Evolutionary conservation across 176 grass and related monocot genomes (phyloP).

Genomic region (Pharus latifolius): DNA sequence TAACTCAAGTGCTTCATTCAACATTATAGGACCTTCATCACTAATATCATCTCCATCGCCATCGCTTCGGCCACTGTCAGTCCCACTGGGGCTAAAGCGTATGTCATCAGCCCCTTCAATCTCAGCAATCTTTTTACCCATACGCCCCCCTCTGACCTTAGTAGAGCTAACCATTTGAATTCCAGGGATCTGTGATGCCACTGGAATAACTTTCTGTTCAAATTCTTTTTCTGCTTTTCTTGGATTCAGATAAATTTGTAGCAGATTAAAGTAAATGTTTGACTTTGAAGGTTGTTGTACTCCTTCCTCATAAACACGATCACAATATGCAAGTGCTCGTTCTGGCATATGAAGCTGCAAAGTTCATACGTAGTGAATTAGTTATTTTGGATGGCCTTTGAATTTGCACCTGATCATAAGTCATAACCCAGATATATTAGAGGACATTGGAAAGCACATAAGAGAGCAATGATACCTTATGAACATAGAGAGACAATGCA

Average conservation of each 20-base stretch:
- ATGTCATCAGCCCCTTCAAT: constrained; percentile 81
- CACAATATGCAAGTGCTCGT: constrained; percentile 83
- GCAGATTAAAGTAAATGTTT: constrained; percentile 92
- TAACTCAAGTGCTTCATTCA: constrained; percentile 87
- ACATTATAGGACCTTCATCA: constrained; percentile 77
- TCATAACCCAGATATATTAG: not conserved
- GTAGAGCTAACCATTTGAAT: constrained; percentile 31
- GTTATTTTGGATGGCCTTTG: constrained; percentile 6
- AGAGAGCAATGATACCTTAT: constrained; percentile 55
- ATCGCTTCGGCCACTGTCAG: constrained; percentile 92
- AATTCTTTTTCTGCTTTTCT: constrained; percentile 61
- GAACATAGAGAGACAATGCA: constrained; percentile 93
- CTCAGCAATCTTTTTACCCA: constrained; percentile 76
- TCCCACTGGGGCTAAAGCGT: constrained; percentile 53
- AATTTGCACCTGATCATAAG: not conserved
- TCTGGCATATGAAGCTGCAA: constrained; percentile 78
- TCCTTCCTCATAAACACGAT: constrained; percentile 78
- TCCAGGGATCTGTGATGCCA: constrained; percentile 57
- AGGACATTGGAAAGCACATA: not conserved
- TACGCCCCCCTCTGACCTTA: constrained; percentile 55
- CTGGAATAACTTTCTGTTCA: constrained; percentile 55
- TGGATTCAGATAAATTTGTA: constrained; percentile 97
- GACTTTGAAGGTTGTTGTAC: constrained; percentile 62
- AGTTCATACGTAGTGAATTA: not conserved
- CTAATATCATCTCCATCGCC: constrained; percentile 80